Evolutionary conservation across 2,329 filamentous ascomycete species (phyloP), one percentile per base, ranked within the genome.

Genomic region (Aschersonia sp.): DNA sequence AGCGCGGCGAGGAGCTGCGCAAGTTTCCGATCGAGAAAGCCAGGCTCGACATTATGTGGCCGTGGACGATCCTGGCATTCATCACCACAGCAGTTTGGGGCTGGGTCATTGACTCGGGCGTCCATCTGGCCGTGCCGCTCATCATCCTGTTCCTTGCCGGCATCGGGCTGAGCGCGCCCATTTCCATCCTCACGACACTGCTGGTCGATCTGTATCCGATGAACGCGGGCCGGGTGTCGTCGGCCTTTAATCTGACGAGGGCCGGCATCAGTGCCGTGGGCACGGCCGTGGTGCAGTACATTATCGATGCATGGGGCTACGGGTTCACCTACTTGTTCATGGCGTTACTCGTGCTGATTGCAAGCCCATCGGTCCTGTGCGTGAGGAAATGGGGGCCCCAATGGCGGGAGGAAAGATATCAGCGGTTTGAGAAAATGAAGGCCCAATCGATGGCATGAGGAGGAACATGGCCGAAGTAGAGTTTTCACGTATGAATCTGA

Each of bases 151-250:
- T 69, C 50, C 56, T 68, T 10, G 55, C 58, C 5, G 66, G 66
- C 3, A 57, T 59, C 35, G 55, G 58, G 2, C 51, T 65, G 6
- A 67, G 63, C 4, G 68, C 66, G 1, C 64, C 65, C 0, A 67
- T 70, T 50, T 64, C 63, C 4, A 60, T 68, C 35, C 57, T 69
- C 33, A 63, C 61, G 4, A 68, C 66, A 2, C 53, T 71, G 40
- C 55, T 70, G 4, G 62, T 70, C 3, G 69, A 72, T 49, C 55
- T 71, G 4, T 69, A 69, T 51, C 68, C 66, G 2, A 56, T 58
- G 46, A 63, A 65, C 40, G 63, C 66, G 1, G 64, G 66, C 1
- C 60, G 64, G 5, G 65, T 68, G 1, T 67, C 66, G 7, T 68
- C 67, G 1, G 58, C 65, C 0, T 68, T 67, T 46, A 70, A 70